Evolutionary conservation across 805 yeast species (phyloP).

Genomic region (Zygosaccharomyces bailii): DNA sequence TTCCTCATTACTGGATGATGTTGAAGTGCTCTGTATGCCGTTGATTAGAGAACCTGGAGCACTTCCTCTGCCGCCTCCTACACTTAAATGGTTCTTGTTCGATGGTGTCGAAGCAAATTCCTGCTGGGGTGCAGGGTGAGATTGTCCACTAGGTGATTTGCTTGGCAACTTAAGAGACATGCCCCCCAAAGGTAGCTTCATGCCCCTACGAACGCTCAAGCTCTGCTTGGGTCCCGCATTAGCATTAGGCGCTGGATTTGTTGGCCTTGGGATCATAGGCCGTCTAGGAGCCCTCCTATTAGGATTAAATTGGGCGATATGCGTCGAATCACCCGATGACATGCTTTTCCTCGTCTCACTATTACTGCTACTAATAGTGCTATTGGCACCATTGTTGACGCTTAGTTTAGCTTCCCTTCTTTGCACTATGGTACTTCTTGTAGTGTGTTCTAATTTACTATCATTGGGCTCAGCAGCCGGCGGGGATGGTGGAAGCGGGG

Average conservation of each 20-base stretch:
- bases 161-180: slow-evolving; percentile 31
- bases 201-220: slow-evolving; percentile 84
- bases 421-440: slow-evolving; percentile 6
- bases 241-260: slow-evolving; percentile 73
- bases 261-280: slow-evolving; percentile 41
- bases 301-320: slow-evolving; percentile 23
- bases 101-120: slow-evolving; percentile 32
- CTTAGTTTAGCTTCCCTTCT: slow-evolving; percentile 2
- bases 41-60: slow-evolving; percentile 32
- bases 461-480: background rate
- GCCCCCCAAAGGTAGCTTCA: slow-evolving; percentile 52
- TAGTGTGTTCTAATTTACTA: background rate
- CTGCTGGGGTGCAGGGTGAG: slow-evolving; percentile 23
- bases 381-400: slow-evolving; percentile 16
- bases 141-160: slow-evolving; percentile 16
- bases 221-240: slow-evolving; percentile 74
- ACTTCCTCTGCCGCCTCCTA: slow-evolving; percentile 26
- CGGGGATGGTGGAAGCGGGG: slow-evolving; percentile 38
- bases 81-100: slow-evolving; percentile 17
- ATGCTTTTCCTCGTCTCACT: slow-evolving; percentile 33
- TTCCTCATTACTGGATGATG: slow-evolving; percentile 30
- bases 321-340: slow-evolving; percentile 8
- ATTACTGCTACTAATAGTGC: slow-evolving; percentile 22
- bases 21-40: slow-evolving; percentile 35
- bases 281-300: slow-evolving; percentile 31